Base-by-base conservation (phyloP, 2,329 filamentous ascomycete genomes). In the Pyrenochaeta sp. region DNA sequence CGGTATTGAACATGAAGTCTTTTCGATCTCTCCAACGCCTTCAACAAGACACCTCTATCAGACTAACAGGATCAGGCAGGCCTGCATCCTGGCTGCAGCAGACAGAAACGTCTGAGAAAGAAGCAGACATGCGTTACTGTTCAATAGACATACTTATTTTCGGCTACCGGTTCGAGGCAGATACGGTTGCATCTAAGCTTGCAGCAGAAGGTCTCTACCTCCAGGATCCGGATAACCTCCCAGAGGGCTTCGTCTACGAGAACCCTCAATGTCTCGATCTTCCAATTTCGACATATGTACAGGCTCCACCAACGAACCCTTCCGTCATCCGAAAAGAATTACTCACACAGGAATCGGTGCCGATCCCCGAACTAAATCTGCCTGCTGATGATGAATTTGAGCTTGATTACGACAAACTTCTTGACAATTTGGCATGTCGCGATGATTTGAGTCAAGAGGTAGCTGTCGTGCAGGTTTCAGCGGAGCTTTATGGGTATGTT, bases 201-300 rank as follows among this genome's bases (percentile, higher is more conserved):
- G 43, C 43, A 27, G 43, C 19, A n/a, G 13, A 45, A 13, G 12
- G 12, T 10, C 15, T 45, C 43, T 45, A 45, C 15, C 43, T 45
- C 7, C 43, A 45, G 15, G 43, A 45, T 45, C 43, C 43, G 24
- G 43, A 45, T 28, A 13, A 45, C 22, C 13, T 45, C 10, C 43
- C 43, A 12, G 24, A 5, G 12, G 43, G 43, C 5, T 45, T 45
- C 28, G 7, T 13, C n/a, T 45, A 45, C 22, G 43, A 45, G 27
- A 45, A 45, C 27, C 43, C 43, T 15, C 43, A 45, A 28, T 45
- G 24, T 34, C 27, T 48, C 22, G 6, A 34, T 34, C 30, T 48
- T 24, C n/a, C 39, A 64, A 63, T 36, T 15, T 13, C 34, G 8
- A 36, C 9, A 8, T 36, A 12, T 15, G 34, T 13, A 36, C 8